Conservation (phyloP, 352 stramenopile species). For the Globisporangium mamillatum region DNA sequence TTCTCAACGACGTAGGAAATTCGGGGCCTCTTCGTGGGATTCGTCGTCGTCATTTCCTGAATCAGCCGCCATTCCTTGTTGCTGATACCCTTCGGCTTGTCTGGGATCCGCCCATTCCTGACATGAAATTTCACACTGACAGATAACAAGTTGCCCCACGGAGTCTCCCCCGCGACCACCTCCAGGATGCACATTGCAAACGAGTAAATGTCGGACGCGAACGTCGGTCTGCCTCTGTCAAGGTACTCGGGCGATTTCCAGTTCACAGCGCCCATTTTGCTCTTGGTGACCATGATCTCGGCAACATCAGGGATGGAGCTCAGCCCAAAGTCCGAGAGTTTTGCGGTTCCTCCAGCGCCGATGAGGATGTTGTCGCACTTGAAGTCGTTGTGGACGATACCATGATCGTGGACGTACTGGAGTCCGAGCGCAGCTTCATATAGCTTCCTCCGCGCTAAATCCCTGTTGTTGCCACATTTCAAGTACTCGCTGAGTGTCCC, state of each 20-base stretch:
- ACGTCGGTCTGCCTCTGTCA: not conserved
- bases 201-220: constrained; percentile 32
- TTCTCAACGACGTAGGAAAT: not conserved
- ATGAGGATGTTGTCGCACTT: constrained; percentile 27
- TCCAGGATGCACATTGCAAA: constrained; percentile 26
- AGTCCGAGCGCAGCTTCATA: constrained; percentile 27
- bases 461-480: constrained; percentile 1
- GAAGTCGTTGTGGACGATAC: constrained; percentile 19
- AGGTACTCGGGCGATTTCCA: constrained; percentile 8
- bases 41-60: not conserved
- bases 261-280: not conserved
- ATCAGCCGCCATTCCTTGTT: not conserved
- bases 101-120: not conserved
- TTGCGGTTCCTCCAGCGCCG: not conserved
- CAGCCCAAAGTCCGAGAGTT: not conserved
- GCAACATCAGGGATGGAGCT: constrained; percentile 2
- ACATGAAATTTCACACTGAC: not conserved
- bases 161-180: not conserved
- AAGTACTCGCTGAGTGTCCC: constrained; percentile 30
- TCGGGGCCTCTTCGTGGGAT: not conserved
- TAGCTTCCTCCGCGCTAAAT: constrained; percentile 6
- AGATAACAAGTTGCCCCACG: not conserved
- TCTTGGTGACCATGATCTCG: not conserved
- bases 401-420: constrained; percentile 21
- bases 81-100: not conserved